Evolutionary conservation across 164 flowering plant species (phyloP).

Genomic region (Chimonanthus praecox): DNA sequence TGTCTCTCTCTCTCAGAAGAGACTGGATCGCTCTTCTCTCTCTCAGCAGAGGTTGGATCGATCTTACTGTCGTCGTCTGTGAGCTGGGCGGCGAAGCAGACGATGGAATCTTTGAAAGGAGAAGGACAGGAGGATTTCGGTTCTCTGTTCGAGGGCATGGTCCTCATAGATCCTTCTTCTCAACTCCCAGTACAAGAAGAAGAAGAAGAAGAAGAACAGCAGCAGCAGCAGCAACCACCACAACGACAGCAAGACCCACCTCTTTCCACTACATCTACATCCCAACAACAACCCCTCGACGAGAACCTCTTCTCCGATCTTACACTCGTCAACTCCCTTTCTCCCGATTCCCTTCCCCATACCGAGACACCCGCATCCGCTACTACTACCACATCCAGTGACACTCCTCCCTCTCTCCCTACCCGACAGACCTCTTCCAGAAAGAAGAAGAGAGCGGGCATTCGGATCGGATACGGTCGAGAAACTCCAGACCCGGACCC

Average conservation of each 20-base stretch:
- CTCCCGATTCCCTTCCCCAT: not conserved
- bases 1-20: too few species aligned
- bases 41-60: too few species aligned
- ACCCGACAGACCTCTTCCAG: slow-evolving; percentile 33
- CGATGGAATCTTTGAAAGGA: not conserved
- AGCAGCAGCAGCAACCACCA: not conserved
- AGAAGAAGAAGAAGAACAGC: not conserved
- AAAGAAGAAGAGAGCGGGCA: slow-evolving; percentile 50
- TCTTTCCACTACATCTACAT: slow-evolving; percentile 11
- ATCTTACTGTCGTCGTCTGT: too few species aligned
- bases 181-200: not conserved
- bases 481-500: slow-evolving; percentile 9
- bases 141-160: slow-evolving; percentile 79
- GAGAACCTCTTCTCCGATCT: slow-evolving; percentile 82
- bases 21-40: too few species aligned
- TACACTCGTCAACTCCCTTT: slow-evolving; percentile 33
- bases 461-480: slow-evolving; percentile 70
- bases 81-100: not conserved
- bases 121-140: slow-evolving; percentile 40
- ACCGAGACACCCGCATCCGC: not conserved
- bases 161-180: slow-evolving; percentile 38
- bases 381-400: not conserved
- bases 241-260: not conserved
- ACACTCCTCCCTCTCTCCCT: not conserved
- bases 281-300: slow-evolving; percentile 36